Base-by-base conservation (phyloP, 108 stramenopile genomes). In the Cyclotella atomus region DNA sequence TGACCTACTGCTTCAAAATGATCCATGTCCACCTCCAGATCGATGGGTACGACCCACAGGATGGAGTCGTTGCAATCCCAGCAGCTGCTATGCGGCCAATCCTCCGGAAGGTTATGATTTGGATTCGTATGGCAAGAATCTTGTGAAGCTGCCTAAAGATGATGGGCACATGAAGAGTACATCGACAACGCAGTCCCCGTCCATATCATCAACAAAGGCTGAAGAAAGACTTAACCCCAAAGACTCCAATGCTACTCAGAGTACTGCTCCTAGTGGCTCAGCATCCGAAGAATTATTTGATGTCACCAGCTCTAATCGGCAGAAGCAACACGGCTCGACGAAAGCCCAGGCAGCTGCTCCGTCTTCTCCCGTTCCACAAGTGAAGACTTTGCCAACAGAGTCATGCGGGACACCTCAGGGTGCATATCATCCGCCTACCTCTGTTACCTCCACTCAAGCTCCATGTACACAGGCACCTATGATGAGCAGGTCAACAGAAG, bases 21-120 rank as follows among this genome's bases (percentile, higher is more conserved):
- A 64, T 34, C 79, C 72, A 20, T 81, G 79, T 25, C 79, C 72
- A 3, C 79, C 79, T 16, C 79, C 79, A 23, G 68, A 81, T 64
- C 79, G 79, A 8, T 74, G 79, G 73, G 73, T 74, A 0, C 67
- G 73, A 17, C 46, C 67, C 35, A 81, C 79, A 44, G 79, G 79
- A 43, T 81, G 79, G 79, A 65, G 68, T 0, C 52, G 32, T 27
- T 81, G 79, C 63, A 81, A 81, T 27, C 79, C 79, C 44, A 32
- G 49, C 19, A 73, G 79, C 43, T 49, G 64, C 32, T 80, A 80
- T 47, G 79, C 79, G 8, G 72, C 43, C 33, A 33, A 50, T 74
- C 79, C 79, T 0, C 79, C 79, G 6, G 29, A 63, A 60, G 79
- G 59, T 16, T 81, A 68, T 50, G 79, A 79, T 67, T 71, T 61